Evolutionary conservation across 2,329 filamentous ascomycete genomes (phyloP).

Genomic region (Fusarium solani-melongenae): DNA sequence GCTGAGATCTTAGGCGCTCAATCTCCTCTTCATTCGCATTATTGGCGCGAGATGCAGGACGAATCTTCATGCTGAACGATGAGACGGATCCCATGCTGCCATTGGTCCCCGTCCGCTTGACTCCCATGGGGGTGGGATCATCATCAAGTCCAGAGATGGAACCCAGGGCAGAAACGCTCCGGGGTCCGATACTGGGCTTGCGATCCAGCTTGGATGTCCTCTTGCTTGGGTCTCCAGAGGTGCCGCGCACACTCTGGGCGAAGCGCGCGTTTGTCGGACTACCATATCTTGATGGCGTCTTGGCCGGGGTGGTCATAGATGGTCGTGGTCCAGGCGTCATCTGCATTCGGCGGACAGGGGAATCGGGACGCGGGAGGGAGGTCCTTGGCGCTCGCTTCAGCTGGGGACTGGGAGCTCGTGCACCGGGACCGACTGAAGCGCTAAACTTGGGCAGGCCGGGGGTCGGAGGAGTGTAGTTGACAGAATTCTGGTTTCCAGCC

Average conservation of each 20-base stretch:
- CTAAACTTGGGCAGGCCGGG: conserved; percentile 82
- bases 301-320: conserved; percentile 64
- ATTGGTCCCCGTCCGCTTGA: conserved; percentile 64
- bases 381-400: conserved; percentile 75
- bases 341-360: conserved; percentile 78
- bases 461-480: conserved; percentile 72
- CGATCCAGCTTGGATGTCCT: conserved; percentile 58
- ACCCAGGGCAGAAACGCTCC: conserved; percentile 70
- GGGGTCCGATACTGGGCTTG: conserved; percentile 63
- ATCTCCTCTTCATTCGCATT: conserved; percentile 75
- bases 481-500: conserved; percentile 66
- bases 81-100: conserved; percentile 66
- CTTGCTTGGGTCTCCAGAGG: conserved; percentile 71
- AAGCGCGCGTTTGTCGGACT: conserved; percentile 65
- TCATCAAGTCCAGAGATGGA: conserved; percentile 65
- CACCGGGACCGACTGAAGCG: conserved; percentile 82
- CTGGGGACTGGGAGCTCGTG: conserved; percentile 75
- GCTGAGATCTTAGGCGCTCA: conserved; percentile 75
- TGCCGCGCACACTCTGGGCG: conserved; percentile 71
- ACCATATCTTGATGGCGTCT: conserved; percentile 48
- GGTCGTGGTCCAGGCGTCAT: conserved; percentile 70
- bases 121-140: conserved; percentile 64
- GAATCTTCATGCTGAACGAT: conserved; percentile 64
- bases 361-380: conserved; percentile 89
- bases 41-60: conserved; percentile 65